Evolutionary conservation across 2,329 filamentous ascomycete species (phyloP).

Genomic region (Aspergillus tubingensis): DNA sequence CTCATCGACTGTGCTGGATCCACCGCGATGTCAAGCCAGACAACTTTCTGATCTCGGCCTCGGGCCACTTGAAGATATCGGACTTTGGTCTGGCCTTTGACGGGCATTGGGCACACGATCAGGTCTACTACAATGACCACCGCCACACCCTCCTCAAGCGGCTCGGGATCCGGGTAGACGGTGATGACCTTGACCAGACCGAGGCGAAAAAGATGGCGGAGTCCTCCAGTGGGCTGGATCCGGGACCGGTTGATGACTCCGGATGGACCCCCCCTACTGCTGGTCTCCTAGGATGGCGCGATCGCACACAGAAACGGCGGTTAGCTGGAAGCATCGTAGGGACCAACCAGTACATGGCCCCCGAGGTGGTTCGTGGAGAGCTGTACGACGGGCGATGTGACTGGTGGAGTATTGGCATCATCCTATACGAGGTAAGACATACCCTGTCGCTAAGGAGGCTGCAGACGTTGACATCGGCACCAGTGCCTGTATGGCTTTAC

Average conservation of each 20-base stretch:
- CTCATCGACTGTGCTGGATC: slow-evolving; percentile 84
- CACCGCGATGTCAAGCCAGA: slow-evolving; percentile 96
- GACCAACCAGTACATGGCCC: slow-evolving; percentile 98
- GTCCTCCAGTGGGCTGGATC: slow-evolving; percentile 1
- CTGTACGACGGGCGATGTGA: slow-evolving; percentile 91
- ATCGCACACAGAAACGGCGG: slow-evolving; percentile 67
- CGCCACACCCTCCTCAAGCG: slow-evolving; percentile 77
- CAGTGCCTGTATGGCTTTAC: slow-evolving; percentile 87
- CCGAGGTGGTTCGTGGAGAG: slow-evolving; percentile 81
- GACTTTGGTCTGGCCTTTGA: slow-evolving; percentile 96
- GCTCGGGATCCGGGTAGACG: slow-evolving; percentile 71
- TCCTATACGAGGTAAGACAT: slow-evolving; percentile 72
- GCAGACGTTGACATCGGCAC: slow-evolving; percentile 5
- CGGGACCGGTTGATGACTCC: slow-evolving; percentile 28
- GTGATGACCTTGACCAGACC: slow-evolving; percentile 70
- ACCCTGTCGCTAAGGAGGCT: not conserved
- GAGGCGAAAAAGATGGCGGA: slow-evolving; percentile 46
- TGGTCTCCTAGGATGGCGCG: slow-evolving; percentile 68
- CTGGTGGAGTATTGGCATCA: slow-evolving; percentile 95
- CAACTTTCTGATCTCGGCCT: slow-evolving; percentile 88
- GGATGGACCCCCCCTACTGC: slow-evolving; percentile 37
- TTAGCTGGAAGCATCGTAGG: slow-evolving; percentile 86
- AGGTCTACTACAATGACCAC: slow-evolving; percentile 80
- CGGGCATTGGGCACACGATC: slow-evolving; percentile 91
- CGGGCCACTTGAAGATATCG: slow-evolving; percentile 90